Conservation (phyloP, 805 yeast species). For the Brettanomyces nanus region DNA sequence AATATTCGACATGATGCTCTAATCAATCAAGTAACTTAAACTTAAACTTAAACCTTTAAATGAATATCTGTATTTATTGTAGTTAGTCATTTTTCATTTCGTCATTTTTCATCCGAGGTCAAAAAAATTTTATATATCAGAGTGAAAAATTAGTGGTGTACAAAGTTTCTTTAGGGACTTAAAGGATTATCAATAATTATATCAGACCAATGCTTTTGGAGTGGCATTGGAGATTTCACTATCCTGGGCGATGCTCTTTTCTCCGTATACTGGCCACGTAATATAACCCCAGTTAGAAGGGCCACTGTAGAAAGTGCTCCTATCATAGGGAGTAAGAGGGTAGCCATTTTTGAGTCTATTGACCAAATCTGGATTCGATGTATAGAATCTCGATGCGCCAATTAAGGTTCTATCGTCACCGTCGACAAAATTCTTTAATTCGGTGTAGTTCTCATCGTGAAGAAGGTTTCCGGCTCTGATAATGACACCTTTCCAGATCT, state of each 20-base stretch:
- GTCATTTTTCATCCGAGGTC: too few relatives aligned
- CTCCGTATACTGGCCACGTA: slow-evolving; percentile 7
- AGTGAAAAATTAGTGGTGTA: too few relatives aligned
- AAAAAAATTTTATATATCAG: too few relatives aligned
- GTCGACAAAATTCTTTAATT: slow-evolving; percentile 7
- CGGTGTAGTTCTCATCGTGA: slow-evolving; percentile 17
- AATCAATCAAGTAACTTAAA: too few relatives aligned
- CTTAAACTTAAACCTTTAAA: too few relatives aligned
- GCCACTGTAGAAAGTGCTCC: slow-evolving; percentile 30
- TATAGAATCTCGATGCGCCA: slow-evolving; percentile 31
- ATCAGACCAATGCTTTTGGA: slow-evolving; percentile 10
- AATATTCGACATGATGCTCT: slow-evolving; percentile 16
- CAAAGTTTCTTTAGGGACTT: too few relatives aligned
- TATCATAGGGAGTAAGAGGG: slow-evolving; percentile 29
- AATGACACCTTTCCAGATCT: slow-evolving; percentile 17
- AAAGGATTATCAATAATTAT: too few relatives aligned
- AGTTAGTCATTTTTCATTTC: too few relatives aligned
- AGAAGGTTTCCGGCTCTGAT: slow-evolving; percentile 18
- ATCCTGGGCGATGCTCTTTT: slow-evolving; percentile 5
- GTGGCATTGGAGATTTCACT: slow-evolving; percentile 7
- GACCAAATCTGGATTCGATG: slow-evolving; percentile 39
- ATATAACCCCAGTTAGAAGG: slow-evolving; percentile 9
- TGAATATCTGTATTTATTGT: too few relatives aligned
- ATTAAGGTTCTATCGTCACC: slow-evolving; percentile 35
- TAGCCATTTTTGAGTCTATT: slow-evolving; percentile 28